phyloP scores from a whole-genome alignment of 75 land plant species.

The Selaginella moellendorffii region DNA sequence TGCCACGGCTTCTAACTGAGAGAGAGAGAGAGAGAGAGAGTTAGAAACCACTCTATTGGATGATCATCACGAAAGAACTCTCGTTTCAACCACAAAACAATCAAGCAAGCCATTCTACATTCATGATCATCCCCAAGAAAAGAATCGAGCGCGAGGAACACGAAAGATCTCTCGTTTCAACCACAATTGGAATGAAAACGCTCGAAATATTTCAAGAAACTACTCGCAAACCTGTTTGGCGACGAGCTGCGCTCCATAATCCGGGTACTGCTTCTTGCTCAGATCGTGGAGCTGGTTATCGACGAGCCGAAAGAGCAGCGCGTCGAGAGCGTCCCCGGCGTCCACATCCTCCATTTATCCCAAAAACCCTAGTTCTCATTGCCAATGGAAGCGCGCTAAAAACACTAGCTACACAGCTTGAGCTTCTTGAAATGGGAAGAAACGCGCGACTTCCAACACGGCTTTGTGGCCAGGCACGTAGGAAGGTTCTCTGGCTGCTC shows the following conservation, averaged over 20 bases:
- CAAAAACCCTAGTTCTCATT: neutral
- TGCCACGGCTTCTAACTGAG: neutral
- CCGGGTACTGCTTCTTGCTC: neutral
- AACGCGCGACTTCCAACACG: constrained; percentile 58
- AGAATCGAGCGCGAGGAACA: neutral
- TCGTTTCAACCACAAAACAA: too few relatives aligned
- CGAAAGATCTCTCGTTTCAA: neutral
- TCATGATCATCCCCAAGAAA: neutral
- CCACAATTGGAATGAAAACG: neutral
- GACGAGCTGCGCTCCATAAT: neutral
- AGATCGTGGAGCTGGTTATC: neutral
- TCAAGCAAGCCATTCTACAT: neutral
- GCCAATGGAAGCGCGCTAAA: too few relatives aligned
- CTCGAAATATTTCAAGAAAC: neutral
- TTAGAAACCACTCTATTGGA: too few relatives aligned
- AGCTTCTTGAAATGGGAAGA: constrained; percentile 61
- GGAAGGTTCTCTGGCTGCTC: constrained; percentile 95
- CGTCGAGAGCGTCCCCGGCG: neutral
- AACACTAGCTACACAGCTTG: constrained; percentile 78
- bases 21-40: neutral
- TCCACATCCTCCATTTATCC: neutral
- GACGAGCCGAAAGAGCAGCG: neutral
- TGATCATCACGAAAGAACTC: too few relatives aligned
- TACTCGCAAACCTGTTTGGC: neutral
- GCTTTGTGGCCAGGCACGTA: constrained; percentile 94